These are phyloP conservation scores for Wickerhamiella vanderwaltii DNA, from an alignment of 805 yeast genomes.

Conservation along the genomic window DNA sequence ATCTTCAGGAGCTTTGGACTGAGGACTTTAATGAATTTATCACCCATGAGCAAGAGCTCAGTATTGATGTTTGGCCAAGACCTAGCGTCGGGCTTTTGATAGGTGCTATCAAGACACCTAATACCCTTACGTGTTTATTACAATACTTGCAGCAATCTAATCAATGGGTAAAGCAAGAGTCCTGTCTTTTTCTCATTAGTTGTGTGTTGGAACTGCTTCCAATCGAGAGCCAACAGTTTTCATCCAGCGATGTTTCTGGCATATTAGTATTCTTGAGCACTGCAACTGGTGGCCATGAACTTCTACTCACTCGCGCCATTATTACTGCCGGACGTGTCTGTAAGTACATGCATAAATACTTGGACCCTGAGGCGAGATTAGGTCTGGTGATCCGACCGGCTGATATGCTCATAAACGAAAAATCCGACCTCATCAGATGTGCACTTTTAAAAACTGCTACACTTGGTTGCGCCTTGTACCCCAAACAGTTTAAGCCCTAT, in stretches of 20 bases:
- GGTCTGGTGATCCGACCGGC: constrained; percentile 1
- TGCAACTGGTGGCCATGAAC: constrained; percentile 1
- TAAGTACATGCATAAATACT: constrained; percentile 13
- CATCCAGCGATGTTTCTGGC: background rate
- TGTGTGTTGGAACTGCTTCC: constrained; percentile 18
- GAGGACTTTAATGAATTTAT: constrained; percentile 59
- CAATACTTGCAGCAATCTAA: constrained; percentile 7
- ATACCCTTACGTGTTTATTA: constrained; percentile 13
- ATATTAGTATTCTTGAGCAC: constrained; percentile 1
- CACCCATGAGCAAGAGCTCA: constrained; percentile 60
- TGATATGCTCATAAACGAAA: background rate
- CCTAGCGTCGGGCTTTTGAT: constrained; percentile 49
- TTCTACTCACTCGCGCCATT: constrained; percentile 19
- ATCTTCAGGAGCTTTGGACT: constrained; percentile 35
- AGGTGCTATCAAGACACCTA: constrained; percentile 32
- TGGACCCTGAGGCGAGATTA: constrained; percentile 13
- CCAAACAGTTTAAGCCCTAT: constrained; percentile 17
- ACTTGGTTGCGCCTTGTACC: constrained; percentile 14
- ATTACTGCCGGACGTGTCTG: constrained; percentile 15
- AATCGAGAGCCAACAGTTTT: constrained; percentile 13
- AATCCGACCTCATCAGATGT: constrained; percentile 10
- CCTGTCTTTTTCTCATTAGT: constrained; percentile 17
- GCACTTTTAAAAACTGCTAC: constrained; percentile 14
- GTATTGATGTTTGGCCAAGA: constrained; percentile 44
- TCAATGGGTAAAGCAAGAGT: constrained; percentile 14